Conservation (phyloP, 2,329 filamentous ascomycete genomes). For the Pestalotiopsis sp. region DNA sequence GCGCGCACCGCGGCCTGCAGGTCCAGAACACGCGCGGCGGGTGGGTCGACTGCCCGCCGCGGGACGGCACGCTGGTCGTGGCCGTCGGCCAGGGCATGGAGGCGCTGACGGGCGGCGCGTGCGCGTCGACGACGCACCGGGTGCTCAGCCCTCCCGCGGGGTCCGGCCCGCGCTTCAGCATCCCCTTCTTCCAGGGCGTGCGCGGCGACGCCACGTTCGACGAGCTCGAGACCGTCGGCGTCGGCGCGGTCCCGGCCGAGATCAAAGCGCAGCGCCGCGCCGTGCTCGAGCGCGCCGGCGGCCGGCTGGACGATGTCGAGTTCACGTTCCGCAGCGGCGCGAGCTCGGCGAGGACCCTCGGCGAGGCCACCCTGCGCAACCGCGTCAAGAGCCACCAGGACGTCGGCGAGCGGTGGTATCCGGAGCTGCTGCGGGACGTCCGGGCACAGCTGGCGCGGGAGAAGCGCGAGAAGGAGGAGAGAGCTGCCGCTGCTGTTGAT, state of each 20-base stretch:
- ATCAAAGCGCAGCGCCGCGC: slow-evolving; percentile 62
- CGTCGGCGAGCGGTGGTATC: slow-evolving; percentile 80
- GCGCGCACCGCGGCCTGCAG: slow-evolving; percentile 73
- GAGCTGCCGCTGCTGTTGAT: slow-evolving; percentile 8
- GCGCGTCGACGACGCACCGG: slow-evolving; percentile 78
- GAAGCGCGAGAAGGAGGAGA: slow-evolving; percentile 29
- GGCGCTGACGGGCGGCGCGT: slow-evolving; percentile 80
- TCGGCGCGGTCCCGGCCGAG: slow-evolving; percentile 58
- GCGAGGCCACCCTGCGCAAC: slow-evolving; percentile 83
- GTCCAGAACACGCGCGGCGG: slow-evolving; percentile 76
- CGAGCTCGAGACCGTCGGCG: slow-evolving; percentile 64
- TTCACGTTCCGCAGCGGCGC: slow-evolving; percentile 77
- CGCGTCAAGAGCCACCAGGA: slow-evolving; percentile 84
- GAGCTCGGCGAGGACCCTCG: slow-evolving; percentile 64
- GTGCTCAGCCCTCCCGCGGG: slow-evolving; percentile 74
- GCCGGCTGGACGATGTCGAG: slow-evolving; percentile 73
- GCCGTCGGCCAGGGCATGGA: slow-evolving; percentile 87
- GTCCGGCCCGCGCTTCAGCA: slow-evolving; percentile 71
- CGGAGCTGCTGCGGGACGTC: slow-evolving; percentile 59
- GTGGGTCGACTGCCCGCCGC: slow-evolving; percentile 82
- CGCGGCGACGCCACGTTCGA: slow-evolving; percentile 78
- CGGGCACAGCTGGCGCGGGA: slow-evolving; percentile 56
- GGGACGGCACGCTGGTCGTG: slow-evolving; percentile 77
- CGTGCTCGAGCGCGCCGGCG: slow-evolving; percentile 57
- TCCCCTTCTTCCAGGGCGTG: slow-evolving; percentile 89